phyloP scores from a whole-genome alignment of 768 basidiomycete species.

The Hypholoma sublateritium region DNA sequence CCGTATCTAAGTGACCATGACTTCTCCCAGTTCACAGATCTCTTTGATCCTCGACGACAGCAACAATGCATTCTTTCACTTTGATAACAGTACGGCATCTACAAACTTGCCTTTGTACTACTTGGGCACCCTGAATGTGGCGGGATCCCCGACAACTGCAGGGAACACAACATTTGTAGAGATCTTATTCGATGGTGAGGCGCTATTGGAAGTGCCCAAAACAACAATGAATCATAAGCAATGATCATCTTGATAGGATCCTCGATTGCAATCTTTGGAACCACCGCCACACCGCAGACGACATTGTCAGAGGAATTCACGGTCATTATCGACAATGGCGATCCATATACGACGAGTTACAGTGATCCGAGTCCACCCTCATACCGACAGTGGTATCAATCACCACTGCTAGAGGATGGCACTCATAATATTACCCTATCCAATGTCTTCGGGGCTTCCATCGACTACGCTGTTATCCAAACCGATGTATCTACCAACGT shows the following conservation, averaged over 20 bases:
- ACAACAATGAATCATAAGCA: neutral
- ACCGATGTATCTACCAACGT: neutral
- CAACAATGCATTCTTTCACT: neutral
- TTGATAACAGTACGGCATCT: neutral
- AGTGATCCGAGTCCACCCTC: constrained; percentile 8
- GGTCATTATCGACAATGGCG: constrained; percentile 16
- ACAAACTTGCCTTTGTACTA: neutral
- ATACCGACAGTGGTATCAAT: constrained; percentile 19
- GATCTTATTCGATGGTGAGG: neutral
- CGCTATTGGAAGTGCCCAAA: neutral
- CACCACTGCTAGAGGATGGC: constrained; percentile 14
- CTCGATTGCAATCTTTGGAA: constrained; percentile 13
- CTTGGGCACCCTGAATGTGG: neutral
- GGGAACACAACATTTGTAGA: neutral
- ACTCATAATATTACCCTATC: constrained; percentile 14
- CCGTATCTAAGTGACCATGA: neutral
- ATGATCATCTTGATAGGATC: constrained; percentile 5
- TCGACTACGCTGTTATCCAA: constrained; percentile 14
- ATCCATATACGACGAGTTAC: constrained; percentile 1
- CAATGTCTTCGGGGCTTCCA: neutral
- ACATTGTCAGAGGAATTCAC: constrained; percentile 3
- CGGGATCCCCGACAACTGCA: neutral
- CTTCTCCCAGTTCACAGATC: neutral
- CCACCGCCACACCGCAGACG: neutral
- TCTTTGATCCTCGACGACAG: neutral